phyloP scores from a whole-genome alignment of 2,329 filamentous ascomycete genomes.

The Albifimbria verrucaria region DNA sequence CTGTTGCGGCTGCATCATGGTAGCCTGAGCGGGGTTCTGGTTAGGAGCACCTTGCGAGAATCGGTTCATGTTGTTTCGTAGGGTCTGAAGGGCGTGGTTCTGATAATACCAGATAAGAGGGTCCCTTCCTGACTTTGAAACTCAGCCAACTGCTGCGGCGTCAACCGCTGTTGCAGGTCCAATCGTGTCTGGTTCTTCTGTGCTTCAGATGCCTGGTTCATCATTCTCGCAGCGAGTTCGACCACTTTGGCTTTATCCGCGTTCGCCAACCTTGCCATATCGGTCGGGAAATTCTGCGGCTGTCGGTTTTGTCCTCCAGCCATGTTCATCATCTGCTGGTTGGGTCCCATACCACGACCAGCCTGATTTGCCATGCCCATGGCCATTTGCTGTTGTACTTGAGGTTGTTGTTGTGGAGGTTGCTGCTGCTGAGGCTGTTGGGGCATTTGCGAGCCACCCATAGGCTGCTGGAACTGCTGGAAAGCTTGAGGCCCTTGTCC shows the following conservation, averaged over 20 bases:
- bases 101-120: slow-evolving; percentile 49
- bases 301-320: slow-evolving; percentile 29
- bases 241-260: slow-evolving; percentile 43
- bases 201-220: slow-evolving; percentile 38
- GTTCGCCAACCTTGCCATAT: slow-evolving; percentile 36
- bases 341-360: slow-evolving; percentile 38
- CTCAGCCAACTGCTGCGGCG: slow-evolving; percentile 41
- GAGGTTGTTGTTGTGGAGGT: slow-evolving; percentile 18
- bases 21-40: slow-evolving; percentile 30
- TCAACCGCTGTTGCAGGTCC: slow-evolving; percentile 32
- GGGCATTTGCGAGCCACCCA: slow-evolving; percentile 52
- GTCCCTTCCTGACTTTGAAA: slow-evolving; percentile 44
- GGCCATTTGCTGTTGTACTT: slow-evolving; percentile 26
- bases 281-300: slow-evolving; percentile 22
- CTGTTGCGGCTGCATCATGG: slow-evolving; percentile 41
- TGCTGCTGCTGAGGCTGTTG: slow-evolving; percentile 37
- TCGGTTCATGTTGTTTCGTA: slow-evolving; percentile 26
- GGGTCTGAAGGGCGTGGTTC: slow-evolving; percentile 36
- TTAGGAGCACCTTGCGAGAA: slow-evolving; percentile 24
- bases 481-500: slow-evolving; percentile 53
- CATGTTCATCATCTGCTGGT: slow-evolving; percentile 38
- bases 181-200: slow-evolving; percentile 34
- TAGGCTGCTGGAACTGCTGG: slow-evolving; percentile 55
- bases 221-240: slow-evolving; percentile 40
- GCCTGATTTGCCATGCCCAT: slow-evolving; percentile 37